Base-by-base conservation (phyloP, 805 yeast genomes). In the Barnettozyma pratensis region DNA sequence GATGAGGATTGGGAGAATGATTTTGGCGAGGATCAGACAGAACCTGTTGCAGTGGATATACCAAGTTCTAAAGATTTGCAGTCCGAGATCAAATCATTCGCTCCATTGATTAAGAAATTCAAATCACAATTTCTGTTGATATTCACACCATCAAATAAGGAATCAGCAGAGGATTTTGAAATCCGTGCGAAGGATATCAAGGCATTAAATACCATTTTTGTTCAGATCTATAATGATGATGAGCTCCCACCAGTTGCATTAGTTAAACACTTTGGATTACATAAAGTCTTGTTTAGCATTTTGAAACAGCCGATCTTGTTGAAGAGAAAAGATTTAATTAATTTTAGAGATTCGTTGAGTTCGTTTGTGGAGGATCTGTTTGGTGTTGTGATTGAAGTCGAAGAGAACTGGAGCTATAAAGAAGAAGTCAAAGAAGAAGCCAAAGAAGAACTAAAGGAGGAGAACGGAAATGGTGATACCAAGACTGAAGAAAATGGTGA, bases 281-380 rank as follows among this genome's bases (percentile, higher is more conserved):
- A 59, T 36, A 69, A 65, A 37, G 53, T 71, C 5, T 47, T 72
- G 25, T 52, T 62, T 27, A 55, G 59, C 25, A 55, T 70, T 8
- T 54, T 72, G 48, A 68, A 59, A 44, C 69, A 69, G 50, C 74
- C 74, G 2, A 72, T 70, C 48, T 31, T 54, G 37, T 14, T 19
- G 4, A 35, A 37, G 2, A 38, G 53, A 6, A 58, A 53, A 31
- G 53, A 52, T 4, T 34, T 57, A 14, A 38, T 39, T 10, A 51
- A 46, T n/a, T 42, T 61, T 6, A 51, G 64, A 46, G 28, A 42
- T 14, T 53, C 48, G 46, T 14, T 60, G 6, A 29, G 32, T 2
- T 26, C 35, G 1, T 47, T 60, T 19, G 61, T 67, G 39, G 5
- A 46, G 2, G 49, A 54, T 6, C 60, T 63, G 56, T 65, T 66